Base-by-base conservation (phyloP, 2,329 filamentous ascomycete genomes). In the Fusarium pseudograminearum region DNA sequence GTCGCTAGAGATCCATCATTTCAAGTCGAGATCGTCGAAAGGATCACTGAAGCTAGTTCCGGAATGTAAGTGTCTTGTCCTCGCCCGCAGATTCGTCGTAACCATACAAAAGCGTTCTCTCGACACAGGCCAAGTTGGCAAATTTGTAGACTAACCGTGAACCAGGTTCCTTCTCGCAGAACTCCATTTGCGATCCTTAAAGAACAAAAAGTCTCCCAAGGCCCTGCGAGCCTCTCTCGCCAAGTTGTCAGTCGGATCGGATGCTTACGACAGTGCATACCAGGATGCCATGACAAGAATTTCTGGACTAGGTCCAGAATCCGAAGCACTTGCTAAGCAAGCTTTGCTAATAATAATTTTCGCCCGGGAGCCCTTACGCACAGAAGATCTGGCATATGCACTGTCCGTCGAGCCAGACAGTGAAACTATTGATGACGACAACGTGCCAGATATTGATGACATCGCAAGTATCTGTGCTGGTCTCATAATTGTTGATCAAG, bases 11-110 rank as follows among this genome's bases (percentile, higher is more conserved):
- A 47, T 8, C 6, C 9, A 33, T 7, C 3, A 1, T 22, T 47
- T 0, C 45, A 47, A 1, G 2, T 2, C 0, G 45, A 47, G 3
- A 47, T 47, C 0, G 2, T 47, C 3, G 10, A 47, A 5, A 28
- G 2, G 7, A 33, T 47, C 2, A 22, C 45, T 5, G n/a, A 6
- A 9, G 45, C 28, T 4, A 47, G 28, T 22, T 22, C 45, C 2
- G 45, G 45, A 10, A 33, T 47, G 45, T 47, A 16, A 12, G 44
- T 30, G 8, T 3, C 12, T 38, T 20, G 4, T 38, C 20, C 33
- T 18, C 31, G 2, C 31, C 3, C 14, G 14, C 14, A 33, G 31
- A 33, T 33, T 7, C 16, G 14, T 16, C 14, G 5, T 12, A 15
- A 33, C 31, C 15, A 4, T 33, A 16, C 12, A 33, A 33, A 33